A percentile compares a stretch with the other conserved stretches of the same genome.
These are phyloP conservation scores for Parmales sp. DNA, from an alignment of 108 stramenopile genomes.

Conservation along the genomic window DNA sequence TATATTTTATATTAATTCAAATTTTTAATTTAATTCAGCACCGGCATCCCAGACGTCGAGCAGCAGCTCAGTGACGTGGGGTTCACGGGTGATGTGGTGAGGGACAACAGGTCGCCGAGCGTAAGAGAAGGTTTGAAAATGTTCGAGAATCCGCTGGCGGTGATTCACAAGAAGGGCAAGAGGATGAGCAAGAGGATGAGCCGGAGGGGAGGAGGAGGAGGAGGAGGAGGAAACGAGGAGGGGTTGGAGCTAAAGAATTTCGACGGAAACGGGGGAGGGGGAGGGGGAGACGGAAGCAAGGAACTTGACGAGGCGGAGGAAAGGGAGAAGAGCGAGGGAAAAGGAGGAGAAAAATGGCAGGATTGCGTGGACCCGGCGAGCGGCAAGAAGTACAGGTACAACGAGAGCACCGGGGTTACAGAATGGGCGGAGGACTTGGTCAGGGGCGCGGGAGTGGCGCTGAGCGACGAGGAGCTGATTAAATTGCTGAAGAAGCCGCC, in stretches of 20 bases:
- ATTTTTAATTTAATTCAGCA: no score
- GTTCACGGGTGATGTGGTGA: no score
- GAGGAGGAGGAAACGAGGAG: not conserved
- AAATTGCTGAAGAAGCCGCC: not conserved
- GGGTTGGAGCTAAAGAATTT: no score
- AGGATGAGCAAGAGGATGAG: not conserved
- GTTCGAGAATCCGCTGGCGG: no score
- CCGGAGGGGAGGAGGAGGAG: not conserved
- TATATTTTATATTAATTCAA: no score
- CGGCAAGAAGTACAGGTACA: slow-evolving; percentile 11
- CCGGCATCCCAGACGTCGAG: no score
- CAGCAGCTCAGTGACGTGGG: no score
- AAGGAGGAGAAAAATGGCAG: not conserved
- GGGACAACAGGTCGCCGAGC: no score
- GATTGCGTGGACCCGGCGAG: not conserved
- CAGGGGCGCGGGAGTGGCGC: not conserved
- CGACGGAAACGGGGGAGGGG: not conserved
- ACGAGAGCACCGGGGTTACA: not conserved
- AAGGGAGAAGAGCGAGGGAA: not conserved
- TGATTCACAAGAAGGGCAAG: no score
- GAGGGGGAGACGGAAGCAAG: not conserved
- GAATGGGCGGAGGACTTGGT: not conserved
- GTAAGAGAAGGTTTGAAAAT: no score
- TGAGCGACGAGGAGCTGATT: not conserved
- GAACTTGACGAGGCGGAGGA: not conserved